Percentiles rank a stretch among this genome's conserved stretches.
Conservation (phyloP, 2,329 filamentous ascomycete species). For the Trichoderma semiorbis region DNA sequence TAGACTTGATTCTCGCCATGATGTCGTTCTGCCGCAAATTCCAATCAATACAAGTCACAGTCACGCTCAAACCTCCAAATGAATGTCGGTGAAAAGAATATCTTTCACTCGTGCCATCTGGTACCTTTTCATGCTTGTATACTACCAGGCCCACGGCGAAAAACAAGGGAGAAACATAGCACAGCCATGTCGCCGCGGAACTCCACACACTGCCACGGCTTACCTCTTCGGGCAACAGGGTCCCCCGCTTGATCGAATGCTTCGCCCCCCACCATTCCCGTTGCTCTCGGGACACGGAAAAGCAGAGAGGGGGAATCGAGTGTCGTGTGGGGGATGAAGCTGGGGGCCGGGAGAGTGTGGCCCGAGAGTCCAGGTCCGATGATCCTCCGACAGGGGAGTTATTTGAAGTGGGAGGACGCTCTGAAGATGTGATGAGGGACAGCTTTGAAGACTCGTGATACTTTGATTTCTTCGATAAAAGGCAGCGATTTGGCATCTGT, state of each 20-base stretch:
- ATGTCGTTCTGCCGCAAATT: background rate
- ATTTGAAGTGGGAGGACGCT: constrained; percentile 13
- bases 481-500: background rate
- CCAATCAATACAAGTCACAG: background rate
- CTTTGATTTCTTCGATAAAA: background rate
- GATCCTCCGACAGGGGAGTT: background rate
- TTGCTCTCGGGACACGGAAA: constrained; percentile 7
- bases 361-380: constrained; percentile 1
- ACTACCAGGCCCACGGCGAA: constrained; percentile 2
- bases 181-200: background rate
- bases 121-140: constrained; percentile 4
- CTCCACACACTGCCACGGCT: background rate
- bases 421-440: background rate
- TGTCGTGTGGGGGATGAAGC: background rate
- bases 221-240: background rate
- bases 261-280: background rate
- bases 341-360: constrained; percentile 1
- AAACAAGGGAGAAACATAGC: constrained; percentile 13
- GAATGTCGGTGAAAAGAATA: background rate
- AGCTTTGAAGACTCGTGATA: background rate
- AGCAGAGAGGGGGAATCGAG: constrained; percentile 3
- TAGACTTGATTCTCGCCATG: constrained; percentile 37
- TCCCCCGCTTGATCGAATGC: background rate
- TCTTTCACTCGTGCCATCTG: background rate
- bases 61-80: background rate